Evolutionary conservation across 2,329 filamentous ascomycete genomes (phyloP).

Genomic region (Tolypocladium cylindrosporum): DNA sequence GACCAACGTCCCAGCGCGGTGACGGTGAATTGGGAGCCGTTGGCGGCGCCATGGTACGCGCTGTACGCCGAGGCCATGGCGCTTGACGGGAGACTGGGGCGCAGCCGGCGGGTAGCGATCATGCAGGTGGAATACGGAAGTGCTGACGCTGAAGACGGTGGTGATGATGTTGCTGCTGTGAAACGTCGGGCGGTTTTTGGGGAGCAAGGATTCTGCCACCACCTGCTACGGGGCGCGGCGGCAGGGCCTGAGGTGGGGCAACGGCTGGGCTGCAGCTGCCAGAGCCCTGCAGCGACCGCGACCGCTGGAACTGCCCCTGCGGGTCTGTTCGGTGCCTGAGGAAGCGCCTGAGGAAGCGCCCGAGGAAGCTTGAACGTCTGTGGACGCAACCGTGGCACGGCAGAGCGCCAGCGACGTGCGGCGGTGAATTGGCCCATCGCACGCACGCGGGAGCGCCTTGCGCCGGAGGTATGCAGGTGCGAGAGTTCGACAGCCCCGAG

Average conservation of each 20-base stretch:
- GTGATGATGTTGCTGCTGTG: background rate
- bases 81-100: constrained; percentile 13
- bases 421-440: background rate
- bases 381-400: background rate
- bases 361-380: background rate
- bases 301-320: background rate
- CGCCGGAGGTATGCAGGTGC: background rate
- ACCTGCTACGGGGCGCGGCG: background rate
- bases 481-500: background rate
- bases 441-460: background rate
- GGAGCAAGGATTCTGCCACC: background rate
- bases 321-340: no score
- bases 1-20: constrained; percentile 81
- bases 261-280: background rate
- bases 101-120: constrained; percentile 13
- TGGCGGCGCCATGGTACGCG: constrained; percentile 24
- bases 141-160: background rate
- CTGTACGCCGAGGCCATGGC: constrained; percentile 30
- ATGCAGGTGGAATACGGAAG: constrained; percentile 9
- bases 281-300: background rate
- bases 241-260: background rate
- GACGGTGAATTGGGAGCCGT: constrained; percentile 39
- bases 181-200: background rate
- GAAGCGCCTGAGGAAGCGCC: background rate
- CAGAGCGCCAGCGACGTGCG: background rate